Percentiles rank a stretch among this genome's conserved stretches.
phyloP scores from a whole-genome alignment of 2,329 filamentous ascomycete species.

The Aspergillus novofumigatus region DNA sequence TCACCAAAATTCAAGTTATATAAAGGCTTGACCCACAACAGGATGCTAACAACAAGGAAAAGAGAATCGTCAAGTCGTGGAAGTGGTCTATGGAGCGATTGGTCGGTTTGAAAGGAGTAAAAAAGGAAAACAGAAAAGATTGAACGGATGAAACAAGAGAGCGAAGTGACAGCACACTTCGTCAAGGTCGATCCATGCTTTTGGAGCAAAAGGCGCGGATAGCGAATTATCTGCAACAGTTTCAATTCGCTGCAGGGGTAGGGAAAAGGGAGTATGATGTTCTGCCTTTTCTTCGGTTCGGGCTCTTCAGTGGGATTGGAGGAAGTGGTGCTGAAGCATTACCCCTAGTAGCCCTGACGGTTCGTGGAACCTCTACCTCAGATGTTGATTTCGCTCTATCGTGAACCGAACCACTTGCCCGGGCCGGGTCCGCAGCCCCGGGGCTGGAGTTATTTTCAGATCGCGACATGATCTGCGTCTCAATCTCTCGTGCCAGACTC shows the following conservation, averaged over 20 bases:
- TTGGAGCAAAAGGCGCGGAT: not conserved
- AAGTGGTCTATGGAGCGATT: conserved; percentile 15
- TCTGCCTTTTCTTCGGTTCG: conserved; percentile 32
- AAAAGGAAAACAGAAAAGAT: conserved; percentile 10
- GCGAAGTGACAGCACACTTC: not conserved
- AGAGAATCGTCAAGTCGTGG: conserved; percentile 26
- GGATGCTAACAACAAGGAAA: conserved; percentile 7
- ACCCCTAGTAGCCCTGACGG: conserved; percentile 13
- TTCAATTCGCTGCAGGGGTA: conserved; percentile 9
- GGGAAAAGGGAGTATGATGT: conserved; percentile 41
- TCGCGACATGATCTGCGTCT: conserved; percentile 27
- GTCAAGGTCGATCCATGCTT: not conserved
- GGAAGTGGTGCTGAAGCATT: conserved; percentile 15
- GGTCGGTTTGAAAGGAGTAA: conserved; percentile 3
- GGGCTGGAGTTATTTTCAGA: conserved; percentile 23
- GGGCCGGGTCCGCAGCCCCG: conserved; percentile 22
- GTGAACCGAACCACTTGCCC: conserved; percentile 21
- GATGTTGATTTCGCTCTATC: conserved; percentile 37
- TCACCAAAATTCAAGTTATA: conserved; percentile 7
- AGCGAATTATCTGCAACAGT: not conserved
- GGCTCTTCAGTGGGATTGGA: conserved; percentile 24
- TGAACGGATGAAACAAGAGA: conserved; percentile 7
- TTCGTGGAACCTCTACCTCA: conserved; percentile 24
- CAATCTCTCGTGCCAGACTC: conserved; percentile 33
- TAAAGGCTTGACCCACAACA: conserved; percentile 9